phyloP scores from a whole-genome alignment of 306 rosid genomes.

The Sicyos baderoa region DNA sequence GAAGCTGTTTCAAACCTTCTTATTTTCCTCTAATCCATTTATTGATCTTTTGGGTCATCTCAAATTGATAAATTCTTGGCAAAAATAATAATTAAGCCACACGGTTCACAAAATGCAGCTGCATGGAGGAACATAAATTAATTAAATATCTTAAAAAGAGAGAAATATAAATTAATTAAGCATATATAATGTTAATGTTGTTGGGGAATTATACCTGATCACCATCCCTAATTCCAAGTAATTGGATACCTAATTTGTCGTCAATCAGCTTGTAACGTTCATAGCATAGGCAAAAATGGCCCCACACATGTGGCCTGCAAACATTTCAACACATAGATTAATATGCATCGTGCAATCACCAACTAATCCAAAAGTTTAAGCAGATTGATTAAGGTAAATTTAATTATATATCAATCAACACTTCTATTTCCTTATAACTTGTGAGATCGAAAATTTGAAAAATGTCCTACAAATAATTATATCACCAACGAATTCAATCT shows the following conservation, averaged over 20 bases:
- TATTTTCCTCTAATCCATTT: not conserved
- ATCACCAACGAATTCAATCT: no score
- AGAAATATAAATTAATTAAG: no score
- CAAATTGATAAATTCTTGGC: not conserved
- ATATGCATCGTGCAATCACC: not conserved
- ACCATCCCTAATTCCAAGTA: constrained; percentile 36
- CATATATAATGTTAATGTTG: no score
- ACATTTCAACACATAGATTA: not conserved
- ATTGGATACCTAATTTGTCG: constrained; percentile 29
- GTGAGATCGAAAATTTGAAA: no score
- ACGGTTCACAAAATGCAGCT: constrained; percentile 33
- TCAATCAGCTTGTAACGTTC: constrained; percentile 31
- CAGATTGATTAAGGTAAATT: no score
- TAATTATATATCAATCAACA: no score
- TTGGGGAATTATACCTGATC: constrained; percentile 31
- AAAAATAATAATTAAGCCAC: constrained; percentile 17
- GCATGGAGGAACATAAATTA: constrained; percentile 11
- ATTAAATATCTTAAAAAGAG: no score
- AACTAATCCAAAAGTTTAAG: no score
- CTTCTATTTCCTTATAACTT: no score
- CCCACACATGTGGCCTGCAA: constrained; percentile 46
- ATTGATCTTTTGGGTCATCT: not conserved
- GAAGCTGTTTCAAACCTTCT: not conserved
- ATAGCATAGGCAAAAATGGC: constrained; percentile 44
- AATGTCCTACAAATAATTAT: no score